phyloP scores from a whole-genome alignment of 106 monocot species.

The Triglochin maritima region DNA sequence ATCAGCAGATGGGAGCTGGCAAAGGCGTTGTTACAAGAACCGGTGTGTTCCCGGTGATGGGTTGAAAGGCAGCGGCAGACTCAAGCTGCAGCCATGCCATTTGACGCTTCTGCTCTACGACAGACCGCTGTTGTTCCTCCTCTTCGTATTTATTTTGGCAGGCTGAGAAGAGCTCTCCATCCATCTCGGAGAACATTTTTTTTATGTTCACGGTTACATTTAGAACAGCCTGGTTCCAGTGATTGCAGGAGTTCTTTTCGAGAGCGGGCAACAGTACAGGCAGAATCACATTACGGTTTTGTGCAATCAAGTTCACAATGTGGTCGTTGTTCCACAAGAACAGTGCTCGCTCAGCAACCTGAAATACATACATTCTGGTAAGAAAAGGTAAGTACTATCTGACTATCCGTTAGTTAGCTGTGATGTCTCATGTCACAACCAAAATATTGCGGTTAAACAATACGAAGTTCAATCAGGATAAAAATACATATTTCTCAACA shows the following conservation, averaged over 20 bases:
- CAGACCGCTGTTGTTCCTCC: constrained; percentile 31
- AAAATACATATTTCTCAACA: too few species aligned
- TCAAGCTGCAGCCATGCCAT: constrained; percentile 54
- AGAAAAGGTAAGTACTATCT: neutral
- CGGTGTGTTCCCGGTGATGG: constrained; percentile 61
- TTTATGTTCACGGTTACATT: constrained; percentile 57
- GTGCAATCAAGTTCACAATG: constrained; percentile 46
- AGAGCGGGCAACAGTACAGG: constrained; percentile 59
- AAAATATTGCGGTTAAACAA: too few species aligned
- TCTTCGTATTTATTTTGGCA: constrained; percentile 47
- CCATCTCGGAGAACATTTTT: constrained; percentile 78
- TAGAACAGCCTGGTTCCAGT: constrained; percentile 73
- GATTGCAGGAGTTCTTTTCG: constrained; percentile 44
- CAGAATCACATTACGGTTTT: constrained; percentile 42
- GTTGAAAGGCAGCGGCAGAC: constrained; percentile 43
- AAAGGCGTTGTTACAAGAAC: constrained; percentile 46
- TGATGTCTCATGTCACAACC: too few species aligned
- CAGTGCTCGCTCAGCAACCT: constrained; percentile 76
- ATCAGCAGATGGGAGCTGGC: neutral
- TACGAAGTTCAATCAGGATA: too few species aligned
- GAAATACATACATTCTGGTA: neutral
- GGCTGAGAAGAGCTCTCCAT: constrained; percentile 42
- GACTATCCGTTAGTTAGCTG: too few species aligned
- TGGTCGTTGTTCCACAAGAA: constrained; percentile 86
- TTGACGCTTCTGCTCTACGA: constrained; percentile 36